Evolutionary conservation across 2,329 filamentous ascomycete species (phyloP).

Genomic region (Aspergillus quadricinctus): DNA sequence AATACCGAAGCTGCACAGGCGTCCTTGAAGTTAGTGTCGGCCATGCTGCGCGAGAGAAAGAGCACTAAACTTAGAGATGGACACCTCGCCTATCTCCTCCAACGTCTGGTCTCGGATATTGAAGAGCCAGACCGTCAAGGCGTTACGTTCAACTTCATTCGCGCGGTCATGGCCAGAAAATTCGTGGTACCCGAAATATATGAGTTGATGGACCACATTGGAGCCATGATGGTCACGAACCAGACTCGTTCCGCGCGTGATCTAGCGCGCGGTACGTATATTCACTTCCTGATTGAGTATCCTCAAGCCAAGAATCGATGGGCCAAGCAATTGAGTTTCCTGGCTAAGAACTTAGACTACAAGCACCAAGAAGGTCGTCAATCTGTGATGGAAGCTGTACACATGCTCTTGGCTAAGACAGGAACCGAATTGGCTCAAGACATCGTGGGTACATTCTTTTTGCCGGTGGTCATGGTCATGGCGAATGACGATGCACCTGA

Average conservation of each 20-base stretch:
- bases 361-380: constrained; percentile 81
- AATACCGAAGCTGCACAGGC: constrained; percentile 82
- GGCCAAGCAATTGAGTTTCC: constrained; percentile 81
- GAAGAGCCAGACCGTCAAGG: constrained; percentile 91
- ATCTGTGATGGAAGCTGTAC: constrained; percentile 88
- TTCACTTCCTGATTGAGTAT: constrained; percentile 92
- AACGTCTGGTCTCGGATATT: constrained; percentile 78
- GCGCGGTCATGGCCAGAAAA: constrained; percentile 78
- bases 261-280: constrained; percentile 80
- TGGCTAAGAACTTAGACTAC: constrained; percentile 88
- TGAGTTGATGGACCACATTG: constrained; percentile 83
- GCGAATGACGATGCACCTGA: constrained; percentile 84
- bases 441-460: constrained; percentile 74
- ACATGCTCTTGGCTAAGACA: constrained; percentile 80
- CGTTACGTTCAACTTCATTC: constrained; percentile 89
- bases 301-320: constrained; percentile 87
- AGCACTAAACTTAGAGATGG: constrained; percentile 73
- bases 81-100: constrained; percentile 76
- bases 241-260: constrained; percentile 85
- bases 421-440: constrained; percentile 78
- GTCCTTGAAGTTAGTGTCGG: constrained; percentile 80
- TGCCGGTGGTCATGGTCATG: constrained; percentile 78
- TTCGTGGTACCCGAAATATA: constrained; percentile 85
- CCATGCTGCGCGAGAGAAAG: constrained; percentile 75
- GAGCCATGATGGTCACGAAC: constrained; percentile 92